Evolutionary conservation across 257 asterid species (phyloP), one percentile per base, ranked within the genome.

Genomic region (Fraxinus americana): DNA sequence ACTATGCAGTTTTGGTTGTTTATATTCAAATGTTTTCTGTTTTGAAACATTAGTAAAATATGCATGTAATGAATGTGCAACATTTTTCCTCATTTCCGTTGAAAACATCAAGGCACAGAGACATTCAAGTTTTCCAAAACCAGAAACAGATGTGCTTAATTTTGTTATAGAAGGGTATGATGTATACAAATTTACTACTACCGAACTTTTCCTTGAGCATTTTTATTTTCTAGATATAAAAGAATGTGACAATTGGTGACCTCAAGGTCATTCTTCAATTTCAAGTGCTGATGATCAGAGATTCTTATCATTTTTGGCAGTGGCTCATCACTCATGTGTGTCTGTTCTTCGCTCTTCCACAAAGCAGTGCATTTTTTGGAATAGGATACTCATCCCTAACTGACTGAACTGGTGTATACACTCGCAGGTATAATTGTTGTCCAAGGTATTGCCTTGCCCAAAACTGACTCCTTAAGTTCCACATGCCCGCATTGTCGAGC

Each of bases 391-490:
- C 97, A 41, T 92, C 92, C 72, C 94, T 84, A 10, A 45, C 27
- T 43, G 96, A 88, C 17, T 78, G 75, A 4, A 70, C 79, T 12
- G 91, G 87, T 23, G 96, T 67, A 45, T 86, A 78, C 36, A 91
- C 93, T 7, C 95, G 92, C 32, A 91, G 86, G 83, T 92, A 92
- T 8, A 83, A 73, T 85, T 92, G 97, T 57, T 89, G 94, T 4
- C 96, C 94, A 5, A 91, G 92, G 79, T 91, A 92, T n/a, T 86
- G 92, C 23, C 91, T 82, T 70, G 86, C 93, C 97, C 94, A 92
- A 77, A 32, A 80, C 86, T 92, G 91, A 5, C 71, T 82, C 82
- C 97, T 88, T 17, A 92, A 67, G 81, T 92, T 92, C 97, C 97
- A 92, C 96, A 92, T 90, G 75, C 96, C 97, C 34, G 82, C 92